Conservation (phyloP, 805 yeast genomes). For the Tetrapisispora iriomotensis region DNA sequence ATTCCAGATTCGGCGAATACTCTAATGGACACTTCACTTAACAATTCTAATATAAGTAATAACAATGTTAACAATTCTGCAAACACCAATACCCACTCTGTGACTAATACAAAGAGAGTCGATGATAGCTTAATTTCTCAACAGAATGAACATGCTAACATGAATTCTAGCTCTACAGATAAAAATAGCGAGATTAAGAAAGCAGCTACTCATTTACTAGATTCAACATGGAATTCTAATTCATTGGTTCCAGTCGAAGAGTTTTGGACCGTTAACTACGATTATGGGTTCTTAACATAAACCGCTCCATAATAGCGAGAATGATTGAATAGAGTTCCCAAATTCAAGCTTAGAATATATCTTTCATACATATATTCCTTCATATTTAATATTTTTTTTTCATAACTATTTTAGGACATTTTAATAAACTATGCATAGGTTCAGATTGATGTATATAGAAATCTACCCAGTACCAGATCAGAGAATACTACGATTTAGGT, state of each 20-base stretch:
- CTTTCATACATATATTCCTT: too few species aligned
- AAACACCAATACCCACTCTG: not conserved
- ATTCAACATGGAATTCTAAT: conserved; percentile 3
- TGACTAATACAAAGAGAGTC: too few species aligned
- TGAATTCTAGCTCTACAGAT: not conserved
- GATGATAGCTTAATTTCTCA: not conserved
- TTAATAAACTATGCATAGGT: too few species aligned
- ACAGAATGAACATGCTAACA: not conserved
- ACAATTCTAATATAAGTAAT: not conserved
- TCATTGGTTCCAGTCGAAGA: conserved; percentile 32
- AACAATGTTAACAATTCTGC: not conserved
- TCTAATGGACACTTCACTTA: not conserved
- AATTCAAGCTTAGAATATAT: too few species aligned
- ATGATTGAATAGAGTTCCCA: too few species aligned
- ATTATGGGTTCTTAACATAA: conserved; percentile 38
- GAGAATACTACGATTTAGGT: too few species aligned
- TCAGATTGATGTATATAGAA: too few species aligned
- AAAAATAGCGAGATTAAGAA: not conserved
- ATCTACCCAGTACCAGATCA: too few species aligned
- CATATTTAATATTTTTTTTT: too few species aligned
- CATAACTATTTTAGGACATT: too few species aligned
- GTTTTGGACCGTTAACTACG: conserved; percentile 40
- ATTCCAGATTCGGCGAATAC: not conserved
- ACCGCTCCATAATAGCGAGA: too few species aligned
- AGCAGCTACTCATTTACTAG: not conserved